Evolutionary conservation across 192 early-diverging fungal species (phyloP).

Genomic region (Oehlia diaphana): DNA sequence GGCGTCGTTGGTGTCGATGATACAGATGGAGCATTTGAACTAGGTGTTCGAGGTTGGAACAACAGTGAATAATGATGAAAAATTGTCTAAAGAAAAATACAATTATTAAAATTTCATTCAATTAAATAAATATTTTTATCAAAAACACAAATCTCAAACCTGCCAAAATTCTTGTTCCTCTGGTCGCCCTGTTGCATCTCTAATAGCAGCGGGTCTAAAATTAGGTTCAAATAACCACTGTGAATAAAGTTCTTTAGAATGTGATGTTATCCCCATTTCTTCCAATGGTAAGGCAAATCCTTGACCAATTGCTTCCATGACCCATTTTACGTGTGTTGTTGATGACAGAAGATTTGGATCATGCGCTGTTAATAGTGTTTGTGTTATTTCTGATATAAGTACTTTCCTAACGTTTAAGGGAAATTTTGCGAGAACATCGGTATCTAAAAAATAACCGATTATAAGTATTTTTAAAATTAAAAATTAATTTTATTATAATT

Average conservation of each 20-base stretch:
- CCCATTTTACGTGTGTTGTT: constrained; percentile 77
- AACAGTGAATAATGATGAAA: constrained; percentile 78
- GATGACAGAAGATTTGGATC: constrained; percentile 68
- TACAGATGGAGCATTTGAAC: constrained; percentile 10
- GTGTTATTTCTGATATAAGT: constrained; percentile 70
- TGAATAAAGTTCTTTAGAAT: constrained; percentile 69
- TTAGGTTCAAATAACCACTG: constrained; percentile 73
- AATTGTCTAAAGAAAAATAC: constrained; percentile 50
- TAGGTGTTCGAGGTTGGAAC: constrained; percentile 55
- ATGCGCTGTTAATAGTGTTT: constrained; percentile 47
- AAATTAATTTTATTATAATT: too few relatives aligned
- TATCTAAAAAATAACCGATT: constrained; percentile 51
- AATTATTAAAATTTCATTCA: background rate
- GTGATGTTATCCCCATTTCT: constrained; percentile 65
- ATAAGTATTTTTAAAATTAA: background rate
- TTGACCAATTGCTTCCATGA: constrained; percentile 85
- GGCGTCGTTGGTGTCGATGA: constrained; percentile 34
- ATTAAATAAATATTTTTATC: background rate
- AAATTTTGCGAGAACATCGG: constrained; percentile 66
- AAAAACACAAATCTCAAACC: constrained; percentile 37
- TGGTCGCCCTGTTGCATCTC: constrained; percentile 37
- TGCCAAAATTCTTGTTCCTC: constrained; percentile 74
- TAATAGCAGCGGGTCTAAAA: constrained; percentile 60
- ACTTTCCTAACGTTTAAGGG: constrained; percentile 63
- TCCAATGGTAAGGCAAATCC: constrained; percentile 79